Base-by-base conservation (phyloP, 768 basidiomycete genomes). In the Cyclocybe aegerita region DNA sequence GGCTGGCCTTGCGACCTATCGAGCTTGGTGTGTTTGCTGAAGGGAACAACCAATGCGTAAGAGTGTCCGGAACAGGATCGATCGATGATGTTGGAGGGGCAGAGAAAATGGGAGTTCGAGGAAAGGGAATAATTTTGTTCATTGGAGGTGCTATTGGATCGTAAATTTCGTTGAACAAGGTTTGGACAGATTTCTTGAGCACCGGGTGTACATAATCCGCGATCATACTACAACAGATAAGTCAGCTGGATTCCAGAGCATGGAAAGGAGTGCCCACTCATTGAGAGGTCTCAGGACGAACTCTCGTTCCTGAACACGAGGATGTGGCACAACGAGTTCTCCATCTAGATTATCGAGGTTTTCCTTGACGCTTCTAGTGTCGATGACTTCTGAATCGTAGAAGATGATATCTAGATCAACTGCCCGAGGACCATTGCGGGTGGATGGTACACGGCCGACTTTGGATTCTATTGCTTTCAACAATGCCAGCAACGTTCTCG, bases 391-490 rank as follows among this genome's bases (percentile, higher is more conserved):
- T 15, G 77, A 61, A 45, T 85, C 90, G 57, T 90, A 97, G 10
- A 88, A 75, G 2, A 98, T 57, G 36, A 98, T 76, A 63, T 98
- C 97, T 34, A 99, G 72, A 63, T 99, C 96, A 40, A 98, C 78
- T 0, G 87, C 86, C 7, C 95, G 80, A 0, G 96, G 97, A 0
- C 97, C 97, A 63, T 93, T 88, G 7, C 86, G 78, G 54, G 89
- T 74, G 0, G 89, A 83, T 2, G 86, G 86, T 3, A 85, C 77
- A 9, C 97, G 82, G 2, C 95, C 97, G 0, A 97, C 84, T 2
- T 66, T 64, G 0, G 46, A 60, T 65, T 99, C 97, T 33, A 94
- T 83, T 7, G 66, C 52, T 65, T 97, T 98, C 35, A 93, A 63
- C 11, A 86, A 62, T 2, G 60, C 55, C 2, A 98, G 73, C 0